Evolutionary conservation across 2,329 filamentous ascomycete species (phyloP).

Genomic region (Colletotrichum somersetense): DNA sequence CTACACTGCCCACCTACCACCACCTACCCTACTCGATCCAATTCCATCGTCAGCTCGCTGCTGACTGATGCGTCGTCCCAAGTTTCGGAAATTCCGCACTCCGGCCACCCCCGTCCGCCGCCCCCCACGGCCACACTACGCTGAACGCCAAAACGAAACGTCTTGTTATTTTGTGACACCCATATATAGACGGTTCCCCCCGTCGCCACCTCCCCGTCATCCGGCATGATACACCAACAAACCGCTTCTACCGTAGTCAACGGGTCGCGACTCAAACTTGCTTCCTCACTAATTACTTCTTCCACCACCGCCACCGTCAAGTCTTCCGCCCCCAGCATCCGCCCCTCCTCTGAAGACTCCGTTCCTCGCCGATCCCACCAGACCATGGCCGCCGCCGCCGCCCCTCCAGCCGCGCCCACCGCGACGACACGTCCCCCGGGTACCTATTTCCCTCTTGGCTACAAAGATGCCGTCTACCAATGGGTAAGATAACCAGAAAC

Average conservation of each 20-base stretch:
- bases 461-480: slow-evolving; percentile 91
- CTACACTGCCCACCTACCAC: neutral
- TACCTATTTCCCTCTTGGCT: slow-evolving; percentile 84
- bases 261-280: slow-evolving; percentile 56
- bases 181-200: slow-evolving; percentile 25
- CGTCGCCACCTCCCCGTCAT: slow-evolving; percentile 42
- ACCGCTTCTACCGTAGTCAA: slow-evolving; percentile 55
- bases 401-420: slow-evolving; percentile 32
- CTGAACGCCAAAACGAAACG: slow-evolving; percentile 6
- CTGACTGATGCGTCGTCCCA: slow-evolving; percentile 39
- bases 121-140: slow-evolving; percentile 25
- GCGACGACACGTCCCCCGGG: slow-evolving; percentile 46
- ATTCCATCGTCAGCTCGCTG: slow-evolving; percentile 9
- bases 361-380: slow-evolving; percentile 35
- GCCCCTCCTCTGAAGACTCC: slow-evolving; percentile 31
- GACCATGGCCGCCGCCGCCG: slow-evolving; percentile 41
- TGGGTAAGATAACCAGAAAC: slow-evolving; percentile 72
- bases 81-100: slow-evolving; percentile 34
- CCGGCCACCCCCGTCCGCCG: slow-evolving; percentile 27
- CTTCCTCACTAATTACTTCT: slow-evolving; percentile 43
- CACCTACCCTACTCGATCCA: neutral
- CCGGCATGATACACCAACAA: slow-evolving; percentile 62
- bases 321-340: slow-evolving; percentile 22
- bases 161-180: slow-evolving; percentile 40
- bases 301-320: slow-evolving; percentile 35